These are phyloP conservation scores for Solanum hybrid DNA, from an alignment of 305 asterid species.

Conservation along the genomic window DNA sequence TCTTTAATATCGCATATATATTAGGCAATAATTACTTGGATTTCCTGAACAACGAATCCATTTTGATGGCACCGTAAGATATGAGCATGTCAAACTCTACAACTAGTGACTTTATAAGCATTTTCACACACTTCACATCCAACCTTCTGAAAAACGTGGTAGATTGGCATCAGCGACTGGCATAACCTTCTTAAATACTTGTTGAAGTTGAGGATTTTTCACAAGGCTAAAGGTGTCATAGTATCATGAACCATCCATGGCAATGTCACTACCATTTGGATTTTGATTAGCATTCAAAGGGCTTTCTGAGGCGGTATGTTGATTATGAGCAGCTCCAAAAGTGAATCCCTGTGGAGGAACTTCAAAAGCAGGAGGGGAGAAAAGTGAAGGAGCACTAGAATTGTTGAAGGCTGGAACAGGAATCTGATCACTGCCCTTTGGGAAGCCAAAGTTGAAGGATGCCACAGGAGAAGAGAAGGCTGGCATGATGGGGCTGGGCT, in stretches of 20 bases:
- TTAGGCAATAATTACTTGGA: background rate
- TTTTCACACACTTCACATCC: slow-evolving; percentile 12
- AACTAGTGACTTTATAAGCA: background rate
- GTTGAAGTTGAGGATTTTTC: background rate
- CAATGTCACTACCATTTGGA: slow-evolving; percentile 30
- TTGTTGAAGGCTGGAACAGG: slow-evolving; percentile 44
- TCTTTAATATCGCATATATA: background rate
- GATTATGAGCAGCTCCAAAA: slow-evolving; percentile 60
- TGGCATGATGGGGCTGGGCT: slow-evolving; percentile 10
- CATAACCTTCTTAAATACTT: background rate
- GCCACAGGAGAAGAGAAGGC: slow-evolving; percentile 15
- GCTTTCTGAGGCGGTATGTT: slow-evolving; percentile 14
- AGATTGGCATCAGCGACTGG: background rate
- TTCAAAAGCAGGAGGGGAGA: slow-evolving; percentile 28
- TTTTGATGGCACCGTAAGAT: background rate
- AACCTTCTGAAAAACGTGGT: slow-evolving; percentile 7
- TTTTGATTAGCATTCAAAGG: slow-evolving; percentile 18
- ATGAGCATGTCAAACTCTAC: background rate
- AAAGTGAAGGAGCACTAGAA: slow-evolving; percentile 35
- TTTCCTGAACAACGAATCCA: background rate
- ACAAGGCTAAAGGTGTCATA: background rate
- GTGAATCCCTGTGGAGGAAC: slow-evolving; percentile 55
- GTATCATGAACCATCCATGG: slow-evolving; percentile 59
- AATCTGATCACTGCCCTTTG: slow-evolving; percentile 43
- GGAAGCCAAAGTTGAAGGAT: slow-evolving; percentile 72